Conservation (phyloP, 495 filamentous ascomycete species). For the Penicillium waksmanii region DNA sequence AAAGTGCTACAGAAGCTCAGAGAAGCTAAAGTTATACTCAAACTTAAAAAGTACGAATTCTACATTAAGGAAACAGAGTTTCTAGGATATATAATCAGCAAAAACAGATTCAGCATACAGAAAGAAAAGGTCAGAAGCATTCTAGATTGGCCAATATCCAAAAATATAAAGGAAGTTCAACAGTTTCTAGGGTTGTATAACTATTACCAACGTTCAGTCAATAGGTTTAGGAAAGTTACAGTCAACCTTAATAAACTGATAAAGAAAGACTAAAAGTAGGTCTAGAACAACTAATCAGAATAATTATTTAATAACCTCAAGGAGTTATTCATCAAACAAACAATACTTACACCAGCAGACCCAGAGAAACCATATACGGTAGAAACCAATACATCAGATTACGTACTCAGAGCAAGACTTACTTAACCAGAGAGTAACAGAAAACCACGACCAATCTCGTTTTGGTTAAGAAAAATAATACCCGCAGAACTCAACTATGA, state of each 20-base stretch:
- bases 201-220: constrained; percentile 20
- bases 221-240: constrained; percentile 10
- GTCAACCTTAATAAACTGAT: constrained; percentile 10
- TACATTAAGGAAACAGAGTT: constrained; percentile 13
- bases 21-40: not conserved
- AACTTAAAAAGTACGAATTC: constrained; percentile 9
- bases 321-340: not conserved
- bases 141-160: constrained; percentile 7
- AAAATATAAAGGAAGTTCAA: constrained; percentile 15
- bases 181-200: constrained; percentile 16
- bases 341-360: constrained; percentile 12
- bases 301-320: constrained; percentile 19
- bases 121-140: constrained; percentile 18
- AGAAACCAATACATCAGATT: constrained; percentile 22
- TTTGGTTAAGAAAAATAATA: constrained; percentile 28
- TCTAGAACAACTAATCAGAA: constrained; percentile 8
- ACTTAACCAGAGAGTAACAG: not conserved
- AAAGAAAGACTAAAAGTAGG: constrained; percentile 12
- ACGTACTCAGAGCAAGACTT: constrained; percentile 10
- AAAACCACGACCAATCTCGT: constrained; percentile 20
- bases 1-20: not conserved
- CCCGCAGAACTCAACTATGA: constrained; percentile 37
- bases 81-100: constrained; percentile 14
- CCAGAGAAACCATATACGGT: constrained; percentile 22
- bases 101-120: constrained; percentile 13